Base-by-base conservation (phyloP, 169 alveolate genomes). In the Blepharisma undulans region DNA sequence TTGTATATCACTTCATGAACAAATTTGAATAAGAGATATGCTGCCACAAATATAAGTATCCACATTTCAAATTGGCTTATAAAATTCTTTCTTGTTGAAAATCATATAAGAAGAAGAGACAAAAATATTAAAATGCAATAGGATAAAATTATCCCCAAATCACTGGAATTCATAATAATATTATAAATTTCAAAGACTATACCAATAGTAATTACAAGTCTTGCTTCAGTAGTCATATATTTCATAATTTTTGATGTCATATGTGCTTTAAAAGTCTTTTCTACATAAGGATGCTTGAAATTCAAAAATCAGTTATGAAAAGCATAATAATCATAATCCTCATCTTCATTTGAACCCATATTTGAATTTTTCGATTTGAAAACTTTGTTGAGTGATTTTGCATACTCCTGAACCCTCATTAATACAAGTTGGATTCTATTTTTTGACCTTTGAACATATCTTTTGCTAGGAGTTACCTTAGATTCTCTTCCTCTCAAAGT, bases 281-380 rank as follows among this genome's bases (percentile, higher is more conserved):
- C 91, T 10, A 86, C 32, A 48, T 86, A 86, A 30, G 48, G 84
- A 48, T 86, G 61, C n/a, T 71, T 71, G 84, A 86, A 86, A n/a
- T 60, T 72, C 27, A 86, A 86, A 86, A 85, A 79, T 12, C 25
- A 79, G 36, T 74, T 74, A 74, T 74, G 33, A 74, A 29, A 25
- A 4, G 80, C 29, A 6, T 74, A 74, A 74, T 25, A 74, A 5
- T 84, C 89, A 22, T 84, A 21, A 84, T 25, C 77, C 12, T 84
- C 89, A 16, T 79, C 72, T 27, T n/a, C 61, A 21, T 60, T 27
- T 7, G 48, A 22, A 0, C 30, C 36, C 29, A 86, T 29, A 25
- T 86, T 86, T 27, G 36, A 25, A 61, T 33, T 33, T 86, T 86
- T 86, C 7, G 91, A 34, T 2, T 66, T 27, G 30, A 86, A 86